These are phyloP conservation scores for Termitomyces sp. DNA, from an alignment of 768 basidiomycete genomes.

Conservation along the genomic window DNA sequence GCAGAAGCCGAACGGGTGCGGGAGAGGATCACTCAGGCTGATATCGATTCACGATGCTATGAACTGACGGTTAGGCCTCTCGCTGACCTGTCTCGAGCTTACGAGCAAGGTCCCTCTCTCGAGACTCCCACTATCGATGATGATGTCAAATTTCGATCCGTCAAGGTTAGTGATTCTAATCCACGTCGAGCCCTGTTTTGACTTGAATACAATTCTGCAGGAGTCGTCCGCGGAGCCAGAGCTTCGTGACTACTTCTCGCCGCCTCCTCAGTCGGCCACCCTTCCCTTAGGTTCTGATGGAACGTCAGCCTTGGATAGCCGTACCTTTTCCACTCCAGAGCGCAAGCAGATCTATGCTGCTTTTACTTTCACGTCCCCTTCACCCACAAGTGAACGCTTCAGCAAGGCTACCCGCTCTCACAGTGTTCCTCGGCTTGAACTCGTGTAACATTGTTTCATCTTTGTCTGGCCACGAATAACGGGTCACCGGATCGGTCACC, in stretches of 20 bases:
- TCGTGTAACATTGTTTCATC: slow-evolving; percentile 18
- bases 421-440: slow-evolving; percentile 26
- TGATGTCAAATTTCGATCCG: slow-evolving; percentile 36
- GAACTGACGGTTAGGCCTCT: slow-evolving; percentile 77
- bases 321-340: slow-evolving; percentile 70
- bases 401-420: slow-evolving; percentile 38
- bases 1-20: slow-evolving; percentile 30
- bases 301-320: slow-evolving; percentile 30
- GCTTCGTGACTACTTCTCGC: slow-evolving; percentile 53
- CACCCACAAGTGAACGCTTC: slow-evolving; percentile 56
- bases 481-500: not conserved
- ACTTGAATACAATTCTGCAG: slow-evolving; percentile 28
- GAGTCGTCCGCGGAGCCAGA: slow-evolving; percentile 56
- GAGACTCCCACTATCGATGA: slow-evolving; percentile 33
- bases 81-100: slow-evolving; percentile 74
- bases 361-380: slow-evolving; percentile 79
- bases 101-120: slow-evolving; percentile 42
- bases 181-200: slow-evolving; percentile 9
- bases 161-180: slow-evolving; percentile 43
- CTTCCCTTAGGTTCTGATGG: slow-evolving; percentile 25
- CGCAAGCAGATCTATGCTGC: slow-evolving; percentile 69
- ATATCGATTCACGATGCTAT: slow-evolving; percentile 74
- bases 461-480: not conserved
- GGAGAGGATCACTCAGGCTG: slow-evolving; percentile 43
- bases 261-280: slow-evolving; percentile 32